Evolutionary conservation across 805 yeast species (phyloP).

Genomic region (Starmera caribaea): DNA sequence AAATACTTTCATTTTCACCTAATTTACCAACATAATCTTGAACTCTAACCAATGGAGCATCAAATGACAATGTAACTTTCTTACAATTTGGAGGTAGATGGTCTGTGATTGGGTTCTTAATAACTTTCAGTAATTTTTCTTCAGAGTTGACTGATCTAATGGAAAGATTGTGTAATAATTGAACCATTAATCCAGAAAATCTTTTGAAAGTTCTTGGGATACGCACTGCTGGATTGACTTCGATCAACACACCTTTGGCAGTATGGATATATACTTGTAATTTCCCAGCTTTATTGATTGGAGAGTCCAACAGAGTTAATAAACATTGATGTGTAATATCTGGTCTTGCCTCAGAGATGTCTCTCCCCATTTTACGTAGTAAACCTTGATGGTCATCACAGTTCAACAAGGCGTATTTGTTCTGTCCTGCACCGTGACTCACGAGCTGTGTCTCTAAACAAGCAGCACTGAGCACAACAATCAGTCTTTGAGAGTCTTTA

Average conservation of each 20-base stretch:
- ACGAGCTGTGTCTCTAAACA: slow-evolving; percentile 92
- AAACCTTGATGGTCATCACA: slow-evolving; percentile 98
- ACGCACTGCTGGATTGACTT: slow-evolving; percentile 92
- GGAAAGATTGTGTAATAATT: slow-evolving; percentile 81
- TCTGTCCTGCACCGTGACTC: slow-evolving; percentile 67
- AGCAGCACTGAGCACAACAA: slow-evolving; percentile 94
- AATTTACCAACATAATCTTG: slow-evolving; percentile 78
- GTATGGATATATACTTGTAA: slow-evolving; percentile 95
- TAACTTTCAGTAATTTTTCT: slow-evolving; percentile 86
- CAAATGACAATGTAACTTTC: slow-evolving; percentile 85
- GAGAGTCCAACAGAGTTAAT: slow-evolving; percentile 90
- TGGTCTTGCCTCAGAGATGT: slow-evolving; percentile 97
- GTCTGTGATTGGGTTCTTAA: slow-evolving; percentile 94
- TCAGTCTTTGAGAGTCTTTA: slow-evolving; percentile 74
- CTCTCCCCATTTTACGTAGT: slow-evolving; percentile 91
- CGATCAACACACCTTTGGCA: slow-evolving; percentile 87
- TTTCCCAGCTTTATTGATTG: slow-evolving; percentile 94
- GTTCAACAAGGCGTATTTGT: slow-evolving; percentile 85
- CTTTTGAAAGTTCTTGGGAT: slow-evolving; percentile 98
- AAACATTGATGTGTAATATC: slow-evolving; percentile 98
- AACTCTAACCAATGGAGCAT: slow-evolving; percentile 79
- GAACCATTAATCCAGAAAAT: slow-evolving; percentile 97
- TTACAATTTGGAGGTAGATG: slow-evolving; percentile 95
- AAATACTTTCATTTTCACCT: slow-evolving; percentile 84
- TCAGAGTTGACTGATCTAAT: slow-evolving; percentile 93